A percentile compares a stretch with the other conserved stretches of the same genome.
These are phyloP conservation scores for Gynandropsis gynandra DNA, from an alignment of 345 rosid genomes.

Conservation along the genomic window DNA sequence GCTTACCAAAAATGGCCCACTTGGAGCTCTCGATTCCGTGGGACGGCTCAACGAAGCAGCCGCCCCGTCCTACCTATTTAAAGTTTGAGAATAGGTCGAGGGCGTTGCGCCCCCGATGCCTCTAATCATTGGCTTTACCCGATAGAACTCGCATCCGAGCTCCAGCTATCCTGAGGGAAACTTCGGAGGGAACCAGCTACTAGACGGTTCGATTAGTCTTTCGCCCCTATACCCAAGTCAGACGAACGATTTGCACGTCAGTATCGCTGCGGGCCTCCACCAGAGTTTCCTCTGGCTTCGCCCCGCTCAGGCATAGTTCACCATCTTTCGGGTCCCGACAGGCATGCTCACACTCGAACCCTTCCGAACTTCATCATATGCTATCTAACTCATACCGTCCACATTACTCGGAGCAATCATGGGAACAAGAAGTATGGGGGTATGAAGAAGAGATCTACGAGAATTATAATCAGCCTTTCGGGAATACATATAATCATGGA, in stretches of 20 bases:
- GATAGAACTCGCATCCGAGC: slow-evolving; percentile 17
- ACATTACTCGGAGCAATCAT: too few species aligned
- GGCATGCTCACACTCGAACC: slow-evolving; percentile 7
- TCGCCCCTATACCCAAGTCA: slow-evolving; percentile 22
- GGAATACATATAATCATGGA: too few species aligned
- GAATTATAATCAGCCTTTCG: too few species aligned
- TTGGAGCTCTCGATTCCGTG: too few species aligned
- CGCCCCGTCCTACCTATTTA: too few species aligned
- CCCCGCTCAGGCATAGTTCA: slow-evolving; percentile 11
- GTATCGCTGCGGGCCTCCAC: slow-evolving; percentile 11
- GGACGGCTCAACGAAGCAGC: too few species aligned
- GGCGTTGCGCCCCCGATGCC: slow-evolving; percentile 4
- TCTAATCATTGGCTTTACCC: slow-evolving; percentile 1
- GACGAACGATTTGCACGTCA: slow-evolving; percentile 5
- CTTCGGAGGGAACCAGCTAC: slow-evolving; percentile 48
- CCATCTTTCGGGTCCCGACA: slow-evolving; percentile 15
- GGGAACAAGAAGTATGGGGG: too few species aligned
- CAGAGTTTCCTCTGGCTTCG: slow-evolving; percentile 9
- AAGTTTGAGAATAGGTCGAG: slow-evolving; percentile 1
- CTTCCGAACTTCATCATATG: too few species aligned
- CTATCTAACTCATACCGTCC: too few species aligned
- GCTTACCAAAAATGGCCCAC: too few species aligned
- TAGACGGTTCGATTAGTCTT: slow-evolving; percentile 21
- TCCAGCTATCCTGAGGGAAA: slow-evolving; percentile 43
- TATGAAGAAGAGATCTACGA: too few species aligned